Percentiles rank a stretch among this genome's conserved stretches.
Conservation (phyloP, 148 eudicot species). For the Nepenthes mirabilis region DNA sequence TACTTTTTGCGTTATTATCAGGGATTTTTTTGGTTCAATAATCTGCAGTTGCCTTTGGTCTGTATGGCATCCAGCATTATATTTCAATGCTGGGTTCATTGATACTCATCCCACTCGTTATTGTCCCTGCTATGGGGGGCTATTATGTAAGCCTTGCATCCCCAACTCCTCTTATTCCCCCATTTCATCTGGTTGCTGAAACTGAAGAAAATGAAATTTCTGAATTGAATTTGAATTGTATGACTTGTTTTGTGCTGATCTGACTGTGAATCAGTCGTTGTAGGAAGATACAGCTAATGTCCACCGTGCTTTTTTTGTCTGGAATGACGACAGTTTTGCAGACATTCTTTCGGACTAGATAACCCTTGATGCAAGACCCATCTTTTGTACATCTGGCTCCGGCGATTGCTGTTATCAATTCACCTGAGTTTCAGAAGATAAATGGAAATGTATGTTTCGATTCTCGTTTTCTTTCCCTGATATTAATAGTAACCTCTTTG, state of each 20-base stretch:
- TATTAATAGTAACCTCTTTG: background rate
- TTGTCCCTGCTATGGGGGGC: slow-evolving; percentile 98
- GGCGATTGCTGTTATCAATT: slow-evolving; percentile 81
- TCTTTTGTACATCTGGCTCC: slow-evolving; percentile 94
- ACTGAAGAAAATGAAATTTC: background rate
- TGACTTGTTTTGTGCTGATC: slow-evolving; percentile 15
- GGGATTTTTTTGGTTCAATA: background rate
- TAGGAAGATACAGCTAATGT: slow-evolving; percentile 90
- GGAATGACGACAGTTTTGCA: slow-evolving; percentile 90
- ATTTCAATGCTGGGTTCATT: slow-evolving; percentile 84
- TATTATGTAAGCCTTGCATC: slow-evolving; percentile 49
- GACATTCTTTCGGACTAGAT: slow-evolving; percentile 69
- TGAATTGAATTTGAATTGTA: slow-evolving; percentile 4
- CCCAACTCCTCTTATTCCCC: slow-evolving; percentile 2
- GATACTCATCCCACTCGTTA: slow-evolving; percentile 80
- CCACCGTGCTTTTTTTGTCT: slow-evolving; percentile 79
- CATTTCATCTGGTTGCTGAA: background rate
- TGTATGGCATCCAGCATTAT: slow-evolving; percentile 88
- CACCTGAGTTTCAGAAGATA: slow-evolving; percentile 76
- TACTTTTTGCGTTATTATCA: background rate
- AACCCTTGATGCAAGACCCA: slow-evolving; percentile 94
- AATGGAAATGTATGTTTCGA: slow-evolving; percentile 61
- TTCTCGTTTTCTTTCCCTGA: background rate
- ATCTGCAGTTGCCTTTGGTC: slow-evolving; percentile 72
- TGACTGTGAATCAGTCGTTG: slow-evolving; percentile 42